Conservation (phyloP, 2,329 filamentous ascomycete genomes). For the Aspergillus luchuensis region DNA sequence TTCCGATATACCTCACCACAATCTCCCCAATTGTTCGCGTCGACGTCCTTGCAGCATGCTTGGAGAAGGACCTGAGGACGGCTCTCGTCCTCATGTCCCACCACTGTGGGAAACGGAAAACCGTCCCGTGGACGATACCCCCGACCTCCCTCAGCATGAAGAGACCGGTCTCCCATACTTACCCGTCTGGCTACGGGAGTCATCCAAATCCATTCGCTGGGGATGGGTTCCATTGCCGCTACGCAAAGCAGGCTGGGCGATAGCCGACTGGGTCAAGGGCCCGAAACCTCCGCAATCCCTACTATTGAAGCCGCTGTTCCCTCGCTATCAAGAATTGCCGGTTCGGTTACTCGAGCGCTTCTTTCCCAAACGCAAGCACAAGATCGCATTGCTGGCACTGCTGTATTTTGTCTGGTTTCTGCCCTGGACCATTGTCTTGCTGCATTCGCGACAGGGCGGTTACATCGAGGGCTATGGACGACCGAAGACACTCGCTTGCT, state of each 20-base stretch:
- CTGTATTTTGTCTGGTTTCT: constrained; percentile 52
- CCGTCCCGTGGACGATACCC: constrained; percentile 35
- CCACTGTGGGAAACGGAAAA: constrained; percentile 40
- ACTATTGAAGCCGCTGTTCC: constrained; percentile 50
- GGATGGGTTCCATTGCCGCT: constrained; percentile 51
- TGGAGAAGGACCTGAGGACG: constrained; percentile 35
- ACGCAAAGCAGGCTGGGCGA: constrained; percentile 47
- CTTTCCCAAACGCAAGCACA: constrained; percentile 50
- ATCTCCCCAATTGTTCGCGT: background rate
- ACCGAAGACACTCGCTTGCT: constrained; percentile 49
- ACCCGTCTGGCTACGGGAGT: constrained; percentile 52
- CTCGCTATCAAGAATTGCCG: constrained; percentile 50
- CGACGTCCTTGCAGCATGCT: constrained; percentile 27
- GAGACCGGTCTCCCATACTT: constrained; percentile 30
- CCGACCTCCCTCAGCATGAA: constrained; percentile 36
- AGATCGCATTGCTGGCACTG: constrained; percentile 44
- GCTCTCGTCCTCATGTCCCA: constrained; percentile 36
- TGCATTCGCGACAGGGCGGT: constrained; percentile 49
- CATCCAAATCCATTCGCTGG: constrained; percentile 51
- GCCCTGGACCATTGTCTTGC: constrained; percentile 49
- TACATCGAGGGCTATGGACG: constrained; percentile 53
- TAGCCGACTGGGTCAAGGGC: constrained; percentile 50
- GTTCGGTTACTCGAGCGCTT: constrained; percentile 46
- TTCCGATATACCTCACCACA: no score
- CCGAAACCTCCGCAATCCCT: constrained; percentile 50